These are phyloP conservation scores for Fusarium liriodendri DNA, from an alignment of 2,329 filamentous ascomycete genomes.

Conservation along the genomic window DNA sequence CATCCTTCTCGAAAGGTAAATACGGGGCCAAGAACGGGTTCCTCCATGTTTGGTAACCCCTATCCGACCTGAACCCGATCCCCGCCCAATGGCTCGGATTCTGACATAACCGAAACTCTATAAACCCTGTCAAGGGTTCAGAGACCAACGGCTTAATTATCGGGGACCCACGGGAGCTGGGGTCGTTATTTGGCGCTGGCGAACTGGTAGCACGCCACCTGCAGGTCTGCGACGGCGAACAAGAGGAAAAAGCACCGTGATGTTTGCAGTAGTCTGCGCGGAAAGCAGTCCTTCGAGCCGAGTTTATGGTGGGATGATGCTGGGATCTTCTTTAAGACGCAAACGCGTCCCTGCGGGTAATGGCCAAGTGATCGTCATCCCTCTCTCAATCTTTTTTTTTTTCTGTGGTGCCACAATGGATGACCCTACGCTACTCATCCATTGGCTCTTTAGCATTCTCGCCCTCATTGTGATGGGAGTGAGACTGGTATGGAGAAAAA, in stretches of 20 bases:
- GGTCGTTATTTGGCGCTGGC: not conserved
- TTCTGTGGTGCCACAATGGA: conserved; percentile 14
- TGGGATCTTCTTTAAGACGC: not conserved
- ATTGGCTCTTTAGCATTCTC: conserved; percentile 14
- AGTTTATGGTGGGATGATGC: not conserved
- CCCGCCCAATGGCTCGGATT: not conserved
- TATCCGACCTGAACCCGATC: not conserved
- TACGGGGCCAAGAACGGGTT: not conserved
- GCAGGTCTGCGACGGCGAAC: not conserved
- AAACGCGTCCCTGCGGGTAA: not conserved
- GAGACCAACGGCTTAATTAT: not conserved
- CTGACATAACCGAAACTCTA: not conserved
- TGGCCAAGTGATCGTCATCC: not conserved
- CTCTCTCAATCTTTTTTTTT: not conserved
- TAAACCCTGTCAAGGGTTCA: not conserved
- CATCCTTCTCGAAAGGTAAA: not conserved
- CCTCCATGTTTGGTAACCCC: not conserved
- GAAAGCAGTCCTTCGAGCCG: not conserved
- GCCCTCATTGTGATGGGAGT: not conserved
- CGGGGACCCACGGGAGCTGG: not conserved
- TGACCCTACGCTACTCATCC: conserved; percentile 28
- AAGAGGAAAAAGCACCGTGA: not conserved
- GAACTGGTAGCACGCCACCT: not conserved
- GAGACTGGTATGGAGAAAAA: conserved; percentile 5
- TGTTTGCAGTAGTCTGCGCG: not conserved